Evolutionary conservation across 306 rosid species (phyloP).

Genomic region (Fragaria ananassa): DNA sequence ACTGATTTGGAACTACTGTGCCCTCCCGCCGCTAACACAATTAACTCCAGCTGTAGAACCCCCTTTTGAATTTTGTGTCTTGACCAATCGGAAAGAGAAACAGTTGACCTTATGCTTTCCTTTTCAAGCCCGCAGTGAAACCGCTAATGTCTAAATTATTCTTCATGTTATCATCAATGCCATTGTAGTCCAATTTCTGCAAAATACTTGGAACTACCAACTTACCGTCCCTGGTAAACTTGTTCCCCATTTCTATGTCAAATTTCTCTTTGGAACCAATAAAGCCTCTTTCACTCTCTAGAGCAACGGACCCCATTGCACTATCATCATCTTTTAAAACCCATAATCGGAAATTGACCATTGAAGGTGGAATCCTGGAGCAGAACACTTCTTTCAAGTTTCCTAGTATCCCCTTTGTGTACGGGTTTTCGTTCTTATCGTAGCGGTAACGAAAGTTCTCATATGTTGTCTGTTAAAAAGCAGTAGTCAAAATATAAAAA

Average conservation of each 20-base stretch:
- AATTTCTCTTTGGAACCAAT: slow-evolving; percentile 51
- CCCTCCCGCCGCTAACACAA: slow-evolving; percentile 12
- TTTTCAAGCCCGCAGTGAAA: slow-evolving; percentile 40
- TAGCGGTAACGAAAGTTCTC: slow-evolving; percentile 92
- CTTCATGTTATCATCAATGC: slow-evolving; percentile 44
- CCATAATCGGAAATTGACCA: slow-evolving; percentile 69
- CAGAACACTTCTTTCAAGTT: slow-evolving; percentile 73
- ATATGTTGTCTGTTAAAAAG: slow-evolving; percentile 66
- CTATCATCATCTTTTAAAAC: slow-evolving; percentile 44
- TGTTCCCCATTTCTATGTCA: slow-evolving; percentile 50
- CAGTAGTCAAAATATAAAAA: slow-evolving; percentile 14
- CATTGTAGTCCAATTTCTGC: slow-evolving; percentile 56
- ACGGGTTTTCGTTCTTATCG: slow-evolving; percentile 82
- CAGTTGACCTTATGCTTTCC: slow-evolving; percentile 33
- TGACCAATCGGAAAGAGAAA: slow-evolving; percentile 34
- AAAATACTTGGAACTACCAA: slow-evolving; percentile 43
- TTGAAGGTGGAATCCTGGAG: slow-evolving; percentile 52
- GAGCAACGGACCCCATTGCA: slow-evolving; percentile 31
- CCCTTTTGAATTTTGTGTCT: slow-evolving; percentile 29
- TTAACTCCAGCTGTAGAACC: slow-evolving; percentile 23
- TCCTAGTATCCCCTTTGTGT: slow-evolving; percentile 40
- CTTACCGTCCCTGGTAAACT: slow-evolving; percentile 40
- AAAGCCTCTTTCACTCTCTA: slow-evolving; percentile 47
- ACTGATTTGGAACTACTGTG: slow-evolving; percentile 34
- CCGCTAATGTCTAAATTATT: slow-evolving; percentile 42